These are phyloP conservation scores for Boletus sensibilis DNA, from an alignment of 768 basidiomycete species.

Conservation along the genomic window DNA sequence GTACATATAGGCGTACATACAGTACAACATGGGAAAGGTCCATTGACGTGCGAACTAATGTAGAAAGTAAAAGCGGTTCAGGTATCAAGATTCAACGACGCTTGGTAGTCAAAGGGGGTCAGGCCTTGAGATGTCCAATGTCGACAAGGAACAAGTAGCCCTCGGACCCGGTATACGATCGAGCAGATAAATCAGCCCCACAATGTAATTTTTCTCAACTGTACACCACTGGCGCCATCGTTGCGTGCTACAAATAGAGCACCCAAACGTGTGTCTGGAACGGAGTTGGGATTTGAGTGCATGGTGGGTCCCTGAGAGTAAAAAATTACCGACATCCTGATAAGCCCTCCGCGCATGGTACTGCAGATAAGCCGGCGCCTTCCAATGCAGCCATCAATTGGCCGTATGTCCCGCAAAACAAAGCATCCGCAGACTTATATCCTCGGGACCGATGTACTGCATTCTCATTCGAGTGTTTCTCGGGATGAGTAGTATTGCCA, in stretches of 20 bases:
- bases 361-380: conserved; percentile 36
- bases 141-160: not conserved
- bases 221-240: conserved; percentile 30
- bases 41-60: not conserved
- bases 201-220: conserved; percentile 40
- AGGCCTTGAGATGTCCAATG: not conserved
- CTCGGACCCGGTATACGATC: not conserved
- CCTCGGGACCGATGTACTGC: conserved; percentile 2
- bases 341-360: conserved; percentile 32
- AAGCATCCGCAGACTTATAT: conserved; percentile 25
- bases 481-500: conserved; percentile 1
- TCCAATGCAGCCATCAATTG: conserved; percentile 41
- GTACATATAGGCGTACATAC: not conserved
- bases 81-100: not conserved
- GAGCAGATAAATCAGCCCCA: conserved; percentile 35
- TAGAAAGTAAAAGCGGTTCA: not conserved
- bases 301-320: not conserved
- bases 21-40: not conserved
- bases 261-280: conserved; percentile 40
- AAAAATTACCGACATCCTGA: conserved; percentile 30
- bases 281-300: not conserved
- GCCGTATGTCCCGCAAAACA: conserved; percentile 45
- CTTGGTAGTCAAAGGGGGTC: not conserved
- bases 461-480: not conserved
- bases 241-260: conserved; percentile 40